Evolutionary conservation across 495 filamentous ascomycete genomes (phyloP).

Genomic region (Aspergillus cristatus): DNA sequence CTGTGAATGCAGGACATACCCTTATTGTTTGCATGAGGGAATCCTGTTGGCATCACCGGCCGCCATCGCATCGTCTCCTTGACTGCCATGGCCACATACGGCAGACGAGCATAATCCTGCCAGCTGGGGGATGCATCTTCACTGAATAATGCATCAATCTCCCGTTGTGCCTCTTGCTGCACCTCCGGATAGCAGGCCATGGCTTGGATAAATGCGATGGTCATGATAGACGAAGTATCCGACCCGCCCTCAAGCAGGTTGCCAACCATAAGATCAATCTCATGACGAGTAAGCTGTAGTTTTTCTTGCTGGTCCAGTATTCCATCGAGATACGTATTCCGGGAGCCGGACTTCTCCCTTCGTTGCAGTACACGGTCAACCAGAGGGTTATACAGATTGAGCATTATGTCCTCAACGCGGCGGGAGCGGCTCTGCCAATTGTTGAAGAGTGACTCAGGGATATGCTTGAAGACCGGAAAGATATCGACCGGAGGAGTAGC

Average conservation of each 20-base stretch:
- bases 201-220: slow-evolving; percentile 34
- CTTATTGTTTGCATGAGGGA: slow-evolving; percentile 18
- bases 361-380: slow-evolving; percentile 8
- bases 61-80: slow-evolving; percentile 33
- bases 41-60: slow-evolving; percentile 20
- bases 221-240: slow-evolving; percentile 31
- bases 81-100: slow-evolving; percentile 30
- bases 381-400: slow-evolving; percentile 22
- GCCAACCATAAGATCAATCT: slow-evolving; percentile 28
- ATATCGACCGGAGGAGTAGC: slow-evolving; percentile 43
- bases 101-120: slow-evolving; percentile 27
- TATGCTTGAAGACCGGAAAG: slow-evolving; percentile 30
- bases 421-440: slow-evolving; percentile 29
- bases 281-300: slow-evolving; percentile 18
- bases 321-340: slow-evolving; percentile 32
- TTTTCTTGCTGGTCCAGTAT: slow-evolving; percentile 36
- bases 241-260: slow-evolving; percentile 36
- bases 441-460: slow-evolving; percentile 33
- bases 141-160: slow-evolving; percentile 23
- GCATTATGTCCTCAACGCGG: slow-evolving; percentile 31
- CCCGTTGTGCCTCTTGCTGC: slow-evolving; percentile 22
- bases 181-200: slow-evolving; percentile 33
- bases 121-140: slow-evolving; percentile 25
- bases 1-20: slow-evolving; percentile 1
- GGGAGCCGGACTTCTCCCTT: slow-evolving; percentile 5